These are phyloP conservation scores for Pilaira anomala DNA, from an alignment of 192 early-diverging fungal genomes.

Conservation along the genomic window DNA sequence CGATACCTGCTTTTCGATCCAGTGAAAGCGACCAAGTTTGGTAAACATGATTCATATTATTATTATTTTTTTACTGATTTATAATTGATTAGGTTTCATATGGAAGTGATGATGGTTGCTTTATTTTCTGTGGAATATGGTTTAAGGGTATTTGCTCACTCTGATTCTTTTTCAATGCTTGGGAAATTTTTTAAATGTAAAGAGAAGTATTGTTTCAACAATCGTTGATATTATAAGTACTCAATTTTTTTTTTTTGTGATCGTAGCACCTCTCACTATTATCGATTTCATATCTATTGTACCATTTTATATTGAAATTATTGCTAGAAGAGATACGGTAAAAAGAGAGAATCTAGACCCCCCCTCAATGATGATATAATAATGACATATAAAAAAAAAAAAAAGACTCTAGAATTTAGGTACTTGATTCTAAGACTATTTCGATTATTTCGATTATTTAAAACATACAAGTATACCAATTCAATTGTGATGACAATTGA, in stretches of 20 bases:
- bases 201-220: too few relatives aligned
- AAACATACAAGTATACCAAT: slow-evolving; percentile 77
- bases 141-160: slow-evolving; percentile 62
- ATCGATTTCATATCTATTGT: slow-evolving; percentile 75
- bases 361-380: background rate
- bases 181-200: slow-evolving; percentile 48
- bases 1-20: slow-evolving; percentile 68
- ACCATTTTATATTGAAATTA: slow-evolving; percentile 75
- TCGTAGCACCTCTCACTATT: slow-evolving; percentile 56
- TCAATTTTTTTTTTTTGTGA: too few relatives aligned
- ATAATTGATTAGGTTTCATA: background rate
- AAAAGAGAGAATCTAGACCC: too few relatives aligned
- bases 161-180: slow-evolving; percentile 62
- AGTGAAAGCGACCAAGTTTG: slow-evolving; percentile 47
- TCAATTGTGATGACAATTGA: slow-evolving; percentile 78
- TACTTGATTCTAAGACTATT: slow-evolving; percentile 66
- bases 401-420: slow-evolving; percentile 23
- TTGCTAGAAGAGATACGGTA: slow-evolving; percentile 60
- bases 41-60: slow-evolving; percentile 27
- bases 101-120: slow-evolving; percentile 49
- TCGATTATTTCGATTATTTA: slow-evolving; percentile 72
- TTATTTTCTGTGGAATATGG: slow-evolving; percentile 74
- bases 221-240: too few relatives aligned
- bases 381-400: background rate
- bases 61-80: background rate